phyloP scores from a whole-genome alignment of 768 basidiomycete species.

The Leccinum rimulosum region DNA sequence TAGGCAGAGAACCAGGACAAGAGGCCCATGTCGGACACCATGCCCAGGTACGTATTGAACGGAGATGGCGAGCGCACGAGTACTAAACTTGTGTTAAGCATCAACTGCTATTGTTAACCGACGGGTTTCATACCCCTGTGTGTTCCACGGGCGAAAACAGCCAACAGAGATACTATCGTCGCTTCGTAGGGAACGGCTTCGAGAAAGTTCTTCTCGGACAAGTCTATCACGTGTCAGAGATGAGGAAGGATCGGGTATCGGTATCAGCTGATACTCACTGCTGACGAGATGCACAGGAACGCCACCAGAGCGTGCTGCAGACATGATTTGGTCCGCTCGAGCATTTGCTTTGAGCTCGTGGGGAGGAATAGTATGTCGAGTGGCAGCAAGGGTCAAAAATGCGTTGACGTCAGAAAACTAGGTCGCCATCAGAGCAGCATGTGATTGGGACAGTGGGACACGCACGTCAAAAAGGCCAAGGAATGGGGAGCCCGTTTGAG shows the following conservation, averaged over 20 bases:
- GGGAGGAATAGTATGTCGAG: slow-evolving; percentile 61
- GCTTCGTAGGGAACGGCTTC: slow-evolving; percentile 62
- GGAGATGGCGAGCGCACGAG: slow-evolving; percentile 51
- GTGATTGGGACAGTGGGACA: neutral
- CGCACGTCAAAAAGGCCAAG: slow-evolving; percentile 77
- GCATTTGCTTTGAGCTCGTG: slow-evolving; percentile 60
- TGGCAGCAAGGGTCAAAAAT: slow-evolving; percentile 82
- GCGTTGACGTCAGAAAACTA: slow-evolving; percentile 87
- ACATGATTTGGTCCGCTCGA: slow-evolving; percentile 65
- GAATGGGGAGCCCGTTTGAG: slow-evolving; percentile 30
- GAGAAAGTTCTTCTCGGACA: slow-evolving; percentile 83
- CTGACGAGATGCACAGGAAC: slow-evolving; percentile 77
- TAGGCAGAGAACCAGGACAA: slow-evolving; percentile 65
- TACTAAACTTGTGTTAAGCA: slow-evolving; percentile 35
- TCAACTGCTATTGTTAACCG: neutral
- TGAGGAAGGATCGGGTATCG: neutral
- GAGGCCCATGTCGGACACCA: slow-evolving; percentile 74
- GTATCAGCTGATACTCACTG: slow-evolving; percentile 47
- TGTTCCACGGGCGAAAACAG: slow-evolving; percentile 64
- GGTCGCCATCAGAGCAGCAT: slow-evolving; percentile 5
- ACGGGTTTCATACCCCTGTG: slow-evolving; percentile 56
- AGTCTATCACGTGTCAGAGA: slow-evolving; percentile 43
- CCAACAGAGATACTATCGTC: slow-evolving; percentile 58
- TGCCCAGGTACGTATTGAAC: slow-evolving; percentile 53
- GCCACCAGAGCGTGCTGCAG: slow-evolving; percentile 68